Conservation (phyloP, 139 green algal genomes). For the Chlamydomonas sp. region DNA sequence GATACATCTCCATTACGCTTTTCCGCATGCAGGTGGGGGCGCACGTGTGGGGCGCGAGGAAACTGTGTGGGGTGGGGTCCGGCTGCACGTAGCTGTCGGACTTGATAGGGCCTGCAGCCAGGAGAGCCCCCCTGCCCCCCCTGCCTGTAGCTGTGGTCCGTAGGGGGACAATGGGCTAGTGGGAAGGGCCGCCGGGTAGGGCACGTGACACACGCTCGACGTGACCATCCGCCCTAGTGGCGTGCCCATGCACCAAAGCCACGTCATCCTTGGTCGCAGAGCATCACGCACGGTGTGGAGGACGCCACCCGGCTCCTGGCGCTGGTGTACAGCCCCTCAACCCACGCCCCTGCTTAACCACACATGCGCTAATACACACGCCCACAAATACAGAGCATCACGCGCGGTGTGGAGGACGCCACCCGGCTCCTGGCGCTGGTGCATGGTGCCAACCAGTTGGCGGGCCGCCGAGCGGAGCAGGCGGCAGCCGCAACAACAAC, state of each 20-base stretch:
- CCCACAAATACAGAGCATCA: constrained; percentile 26
- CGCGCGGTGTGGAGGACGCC: constrained; percentile 43
- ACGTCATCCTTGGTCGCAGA: background rate
- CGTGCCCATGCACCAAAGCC: no score
- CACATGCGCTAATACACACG: no score
- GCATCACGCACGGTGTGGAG: constrained; percentile 44
- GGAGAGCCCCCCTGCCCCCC: no score
- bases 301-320: constrained; percentile 9
- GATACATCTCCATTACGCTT: constrained; percentile 74
- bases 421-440: constrained; percentile 64
- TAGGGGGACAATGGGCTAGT: no score
- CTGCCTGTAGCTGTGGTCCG: no score
- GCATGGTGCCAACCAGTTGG: constrained; percentile 58
- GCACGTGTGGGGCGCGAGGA: background rate
- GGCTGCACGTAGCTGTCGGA: background rate
- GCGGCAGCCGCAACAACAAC: background rate
- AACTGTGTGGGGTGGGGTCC: background rate
- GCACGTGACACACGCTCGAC: no score
- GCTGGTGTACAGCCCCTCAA: background rate
- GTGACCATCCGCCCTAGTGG: no score
- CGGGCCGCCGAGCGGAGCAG: background rate
- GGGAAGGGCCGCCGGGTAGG: no score
- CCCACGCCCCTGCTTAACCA: background rate
- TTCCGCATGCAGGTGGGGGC: constrained; percentile 49
- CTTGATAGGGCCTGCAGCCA: background rate